Base-by-base conservation (phyloP, 306 rosid genomes). In the Vicia faba region DNA sequence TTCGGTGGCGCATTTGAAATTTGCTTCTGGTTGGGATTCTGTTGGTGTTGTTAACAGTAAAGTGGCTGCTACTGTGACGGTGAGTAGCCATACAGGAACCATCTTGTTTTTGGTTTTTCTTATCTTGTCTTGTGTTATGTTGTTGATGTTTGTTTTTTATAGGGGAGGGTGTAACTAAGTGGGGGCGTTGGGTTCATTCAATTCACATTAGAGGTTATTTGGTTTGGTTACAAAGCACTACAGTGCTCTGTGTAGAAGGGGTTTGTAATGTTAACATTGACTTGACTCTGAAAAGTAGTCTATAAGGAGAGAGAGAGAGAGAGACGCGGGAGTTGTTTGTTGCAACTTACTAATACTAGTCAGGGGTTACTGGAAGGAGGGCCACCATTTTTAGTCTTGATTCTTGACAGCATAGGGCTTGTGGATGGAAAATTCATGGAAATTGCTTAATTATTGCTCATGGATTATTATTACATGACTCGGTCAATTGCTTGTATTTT, bases 1-100 rank as follows among this genome's bases (percentile, higher is more conserved):
- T 4, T 3, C 7, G 1, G 62, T 0, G 46, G 4, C 23, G 86
- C 96, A 92, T 26, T 35, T 72, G 87, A 92, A 87, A 0, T 51
- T 53, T 0, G 82, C 82, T 38, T 7, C 60, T 3, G 74, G 33
- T 45, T 70, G 76, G n/a, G 63, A 79, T 44, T 74, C 35, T 8
- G 61, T 14, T 48, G 76, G 10, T 23, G 38, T 19, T 40, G 38
- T 33, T 33, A 5, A 7, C 38, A 33, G 38, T 33, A 33, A 33
- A 33, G n/a, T 11, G 1, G 45, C 31, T 67, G 45, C 31, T 67
- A 73, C n/a, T 7, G 78, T 14, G 5, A 64, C 7, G 58, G 63
- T 8, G 19, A 45, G 62, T 43, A 75, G 3, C 77, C 62, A 39
- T 5, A 63, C 11, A 25, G 58, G 13, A 51, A 10, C 35, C 49